Conservation (phyloP, 2,329 filamentous ascomycete species). For the Talaromyces atroroseus region DNA sequence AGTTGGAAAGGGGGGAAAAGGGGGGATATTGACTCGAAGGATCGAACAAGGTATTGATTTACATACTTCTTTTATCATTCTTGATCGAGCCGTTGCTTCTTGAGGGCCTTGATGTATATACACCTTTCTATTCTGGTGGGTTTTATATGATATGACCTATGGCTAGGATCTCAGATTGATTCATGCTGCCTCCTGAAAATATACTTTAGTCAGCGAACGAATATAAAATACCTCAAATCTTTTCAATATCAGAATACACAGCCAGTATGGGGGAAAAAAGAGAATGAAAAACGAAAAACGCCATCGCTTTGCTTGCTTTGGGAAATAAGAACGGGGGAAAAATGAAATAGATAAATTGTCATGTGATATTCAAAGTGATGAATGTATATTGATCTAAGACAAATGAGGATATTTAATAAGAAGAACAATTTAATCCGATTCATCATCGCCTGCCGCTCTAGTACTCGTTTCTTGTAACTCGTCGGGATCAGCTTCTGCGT, state of each 20-base stretch:
- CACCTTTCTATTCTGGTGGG: neutral
- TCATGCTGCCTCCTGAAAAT: too few relatives aligned
- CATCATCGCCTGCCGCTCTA: slow-evolving; percentile 1
- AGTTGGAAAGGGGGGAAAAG: neutral
- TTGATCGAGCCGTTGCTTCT: neutral
- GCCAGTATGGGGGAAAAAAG: too few relatives aligned
- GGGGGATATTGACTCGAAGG: neutral
- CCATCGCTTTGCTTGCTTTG: neutral
- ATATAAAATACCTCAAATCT: too few relatives aligned
- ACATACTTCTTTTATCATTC: neutral
- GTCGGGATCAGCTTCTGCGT: slow-evolving; percentile 10
- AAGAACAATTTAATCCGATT: slow-evolving; percentile 5
- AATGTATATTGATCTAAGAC: neutral
- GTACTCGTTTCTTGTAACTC: neutral
- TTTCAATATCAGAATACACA: neutral
- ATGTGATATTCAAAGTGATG: neutral
- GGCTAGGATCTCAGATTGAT: too few relatives aligned
- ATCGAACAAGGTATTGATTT: neutral
- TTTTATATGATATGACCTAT: neutral
- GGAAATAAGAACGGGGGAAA: neutral
- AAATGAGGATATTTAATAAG: neutral
- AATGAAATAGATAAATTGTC: neutral
- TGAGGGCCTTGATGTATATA: neutral
- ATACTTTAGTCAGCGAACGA: too few relatives aligned
- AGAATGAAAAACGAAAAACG: neutral